A percentile compares a stretch with the other conserved stretches of the same genome.
Conservation (phyloP, 441 rosid species). For the Macaranga tanarius region DNA sequence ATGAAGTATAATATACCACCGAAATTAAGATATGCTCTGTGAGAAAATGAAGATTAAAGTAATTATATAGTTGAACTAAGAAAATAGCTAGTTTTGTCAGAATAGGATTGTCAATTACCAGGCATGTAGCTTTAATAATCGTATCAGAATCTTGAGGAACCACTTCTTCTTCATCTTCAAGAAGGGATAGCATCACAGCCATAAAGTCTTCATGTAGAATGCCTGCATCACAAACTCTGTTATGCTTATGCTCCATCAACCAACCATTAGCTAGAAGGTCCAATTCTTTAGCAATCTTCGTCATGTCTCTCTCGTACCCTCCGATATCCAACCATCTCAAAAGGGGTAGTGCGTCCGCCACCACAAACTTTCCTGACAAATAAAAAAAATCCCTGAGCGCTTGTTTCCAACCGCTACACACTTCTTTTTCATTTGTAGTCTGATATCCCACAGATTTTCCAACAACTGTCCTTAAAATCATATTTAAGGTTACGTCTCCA, state of each 20-base stretch:
- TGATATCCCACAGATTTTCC: constrained; percentile 25
- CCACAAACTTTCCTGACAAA: constrained; percentile 24
- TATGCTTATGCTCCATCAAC: too few species aligned
- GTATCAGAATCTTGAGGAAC: constrained; percentile 31
- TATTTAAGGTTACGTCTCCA: constrained; percentile 7
- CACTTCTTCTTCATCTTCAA: constrained; percentile 9
- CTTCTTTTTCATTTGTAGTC: not conserved
- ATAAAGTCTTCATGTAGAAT: constrained; percentile 47
- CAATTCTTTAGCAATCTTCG: too few species aligned
- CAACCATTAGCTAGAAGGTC: too few species aligned
- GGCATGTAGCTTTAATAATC: constrained; percentile 32
- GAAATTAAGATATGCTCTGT: not conserved
- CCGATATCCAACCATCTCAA: constrained; percentile 42
- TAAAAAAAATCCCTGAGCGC: constrained; percentile 24
- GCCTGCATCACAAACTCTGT: too few species aligned
- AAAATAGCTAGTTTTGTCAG: too few species aligned
- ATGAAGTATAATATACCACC: too few species aligned
- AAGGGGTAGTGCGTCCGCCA: constrained; percentile 35
- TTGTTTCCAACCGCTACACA: constrained; percentile 9
- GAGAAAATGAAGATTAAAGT: too few species aligned
- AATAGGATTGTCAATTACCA: constrained; percentile 21
- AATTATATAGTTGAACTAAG: too few species aligned
- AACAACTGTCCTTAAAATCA: constrained; percentile 20
- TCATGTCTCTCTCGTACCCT: too few species aligned
- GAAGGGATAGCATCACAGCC: constrained; percentile 30